These are phyloP conservation scores for Dactylorhiza incarnata DNA, from an alignment of 106 monocot species.

Conservation along the genomic window DNA sequence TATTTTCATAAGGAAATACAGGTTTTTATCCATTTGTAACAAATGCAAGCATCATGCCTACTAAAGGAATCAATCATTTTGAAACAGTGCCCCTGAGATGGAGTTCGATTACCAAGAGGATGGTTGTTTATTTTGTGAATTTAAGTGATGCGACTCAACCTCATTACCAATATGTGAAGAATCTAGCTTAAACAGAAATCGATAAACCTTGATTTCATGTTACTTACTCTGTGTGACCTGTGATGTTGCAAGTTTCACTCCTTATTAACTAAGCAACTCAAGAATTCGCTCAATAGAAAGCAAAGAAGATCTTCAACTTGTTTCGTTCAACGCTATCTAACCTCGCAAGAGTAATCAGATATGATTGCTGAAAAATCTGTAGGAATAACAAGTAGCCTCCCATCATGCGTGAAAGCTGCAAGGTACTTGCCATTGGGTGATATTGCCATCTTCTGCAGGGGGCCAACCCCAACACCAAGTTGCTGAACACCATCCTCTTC, in stretches of 20 bases:
- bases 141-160: neutral
- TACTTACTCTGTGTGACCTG: neutral
- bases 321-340: conserved; percentile 12
- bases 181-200: too few species aligned
- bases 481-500: conserved; percentile 80
- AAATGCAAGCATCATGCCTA: neutral
- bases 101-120: neutral
- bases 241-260: neutral
- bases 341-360: conserved; percentile 81
- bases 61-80: neutral
- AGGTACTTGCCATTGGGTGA: conserved; percentile 78
- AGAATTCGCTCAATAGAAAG: neutral
- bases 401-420: conserved; percentile 77
- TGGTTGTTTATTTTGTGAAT: neutral
- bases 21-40: too few species aligned
- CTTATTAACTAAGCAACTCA: neutral
- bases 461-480: conserved; percentile 59
- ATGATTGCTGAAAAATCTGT: conserved; percentile 83
- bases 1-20: too few species aligned
- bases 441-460: conserved; percentile 77
- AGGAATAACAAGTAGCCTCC: conserved; percentile 63
- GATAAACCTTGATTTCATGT: neutral
- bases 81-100: neutral
- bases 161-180: neutral
- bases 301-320: neutral